phyloP scores from a whole-genome alignment of 768 basidiomycete genomes.

The Melanogaster broomeanus region DNA sequence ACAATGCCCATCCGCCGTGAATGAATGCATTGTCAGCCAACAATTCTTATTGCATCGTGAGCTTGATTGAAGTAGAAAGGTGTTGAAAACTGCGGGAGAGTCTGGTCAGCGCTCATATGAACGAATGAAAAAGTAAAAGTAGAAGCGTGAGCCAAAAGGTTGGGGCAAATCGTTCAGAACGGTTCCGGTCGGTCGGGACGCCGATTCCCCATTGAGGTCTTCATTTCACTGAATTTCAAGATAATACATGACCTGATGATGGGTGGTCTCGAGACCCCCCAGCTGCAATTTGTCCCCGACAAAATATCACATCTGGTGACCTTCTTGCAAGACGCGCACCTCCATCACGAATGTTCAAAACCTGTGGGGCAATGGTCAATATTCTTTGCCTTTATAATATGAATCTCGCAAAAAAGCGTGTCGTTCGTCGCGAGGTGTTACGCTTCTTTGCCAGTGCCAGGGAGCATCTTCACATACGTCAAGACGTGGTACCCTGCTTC shows the following conservation, averaged over 20 bases:
- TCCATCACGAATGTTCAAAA: neutral
- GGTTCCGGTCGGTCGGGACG: neutral
- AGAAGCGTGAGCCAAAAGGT: neutral
- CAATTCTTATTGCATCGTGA: neutral
- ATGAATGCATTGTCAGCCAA: neutral
- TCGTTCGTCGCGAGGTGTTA: too few relatives aligned
- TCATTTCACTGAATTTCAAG: neutral
- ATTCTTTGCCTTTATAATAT: neutral
- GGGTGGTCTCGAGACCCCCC: slow-evolving; percentile 32
- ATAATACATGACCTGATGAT: neutral
- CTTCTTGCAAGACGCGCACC: too few relatives aligned
- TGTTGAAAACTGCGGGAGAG: neutral
- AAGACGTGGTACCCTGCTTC: too few relatives aligned
- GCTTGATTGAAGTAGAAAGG: neutral
- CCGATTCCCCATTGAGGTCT: neutral
- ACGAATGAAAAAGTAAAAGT: neutral
- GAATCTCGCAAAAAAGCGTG: too few relatives aligned
- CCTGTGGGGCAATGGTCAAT: neutral
- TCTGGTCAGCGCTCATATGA: neutral
- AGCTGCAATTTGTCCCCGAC: slow-evolving; percentile 8
- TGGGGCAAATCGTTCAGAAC: neutral
- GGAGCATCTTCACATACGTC: too few relatives aligned
- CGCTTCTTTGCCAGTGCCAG: too few relatives aligned
- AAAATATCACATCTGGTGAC: slow-evolving; percentile 8
- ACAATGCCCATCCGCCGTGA: neutral